These are phyloP conservation scores for Metarhizium rileyi DNA, from an alignment of 2,329 filamentous ascomycete genomes.

Conservation along the genomic window DNA sequence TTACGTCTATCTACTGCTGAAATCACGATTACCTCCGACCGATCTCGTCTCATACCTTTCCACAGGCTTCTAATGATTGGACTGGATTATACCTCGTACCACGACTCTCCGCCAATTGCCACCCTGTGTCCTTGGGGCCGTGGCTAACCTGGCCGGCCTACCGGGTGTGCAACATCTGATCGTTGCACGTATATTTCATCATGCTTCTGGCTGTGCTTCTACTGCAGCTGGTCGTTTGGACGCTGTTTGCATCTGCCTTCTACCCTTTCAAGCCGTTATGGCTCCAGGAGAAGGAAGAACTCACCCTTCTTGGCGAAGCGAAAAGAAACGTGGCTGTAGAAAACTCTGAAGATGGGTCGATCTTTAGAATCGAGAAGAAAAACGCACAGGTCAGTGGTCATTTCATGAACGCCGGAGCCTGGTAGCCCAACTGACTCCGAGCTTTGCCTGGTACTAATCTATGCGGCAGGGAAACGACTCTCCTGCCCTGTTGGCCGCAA, in stretches of 20 bases:
- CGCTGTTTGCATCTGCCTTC: constrained; percentile 36
- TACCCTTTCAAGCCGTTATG: constrained; percentile 33
- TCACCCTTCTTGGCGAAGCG: constrained; percentile 11
- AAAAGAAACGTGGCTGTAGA: constrained; percentile 13
- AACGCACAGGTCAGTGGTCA: constrained; percentile 10
- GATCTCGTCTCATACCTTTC: background rate
- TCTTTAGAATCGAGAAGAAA: constrained; percentile 32
- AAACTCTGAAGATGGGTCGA: constrained; percentile 17
- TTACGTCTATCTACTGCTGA: background rate
- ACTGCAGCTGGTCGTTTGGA: constrained; percentile 38
- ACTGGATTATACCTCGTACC: constrained; percentile 3
- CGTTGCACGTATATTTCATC: constrained; percentile 11
- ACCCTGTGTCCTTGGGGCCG: background rate
- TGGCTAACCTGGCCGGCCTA: background rate
- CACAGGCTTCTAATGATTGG: background rate
- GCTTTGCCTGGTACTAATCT: background rate
- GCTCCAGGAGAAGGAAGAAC: constrained; percentile 20
- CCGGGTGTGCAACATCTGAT: constrained; percentile 3
- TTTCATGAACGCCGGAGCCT: background rate
- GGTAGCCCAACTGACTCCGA: constrained; percentile 15
- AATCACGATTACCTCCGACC: background rate
- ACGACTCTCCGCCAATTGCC: background rate
- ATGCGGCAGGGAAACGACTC: background rate
- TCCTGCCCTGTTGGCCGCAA: constrained; percentile 3
- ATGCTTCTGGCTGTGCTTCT: constrained; percentile 32